Conservation (phyloP, 805 yeast species). For the Candida dajiaensis region DNA sequence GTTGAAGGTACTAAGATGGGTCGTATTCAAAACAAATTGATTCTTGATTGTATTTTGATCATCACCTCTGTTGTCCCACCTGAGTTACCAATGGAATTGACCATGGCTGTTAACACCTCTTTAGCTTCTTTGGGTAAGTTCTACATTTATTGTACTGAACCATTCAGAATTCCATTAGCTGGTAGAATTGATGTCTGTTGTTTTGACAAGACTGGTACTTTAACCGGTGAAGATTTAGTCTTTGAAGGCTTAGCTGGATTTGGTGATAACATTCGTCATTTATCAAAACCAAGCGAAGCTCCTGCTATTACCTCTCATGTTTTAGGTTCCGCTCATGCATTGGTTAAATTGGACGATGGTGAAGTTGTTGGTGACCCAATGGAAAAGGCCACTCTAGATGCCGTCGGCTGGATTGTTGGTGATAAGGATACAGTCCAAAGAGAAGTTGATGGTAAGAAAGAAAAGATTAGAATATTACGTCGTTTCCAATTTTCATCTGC, state of each 20-base stretch:
- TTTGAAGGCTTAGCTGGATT: conserved; percentile 96
- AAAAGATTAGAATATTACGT: conserved; percentile 69
- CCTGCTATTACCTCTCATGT: conserved; percentile 65
- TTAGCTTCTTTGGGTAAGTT: conserved; percentile 81
- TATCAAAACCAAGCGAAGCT: conserved; percentile 52
- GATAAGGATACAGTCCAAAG: conserved; percentile 65
- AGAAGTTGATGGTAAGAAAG: conserved; percentile 26
- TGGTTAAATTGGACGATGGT: conserved; percentile 91
- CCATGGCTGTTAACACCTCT: conserved; percentile 95
- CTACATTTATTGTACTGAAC: conserved; percentile 95
- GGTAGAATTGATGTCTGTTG: conserved; percentile 98
- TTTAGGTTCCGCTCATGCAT: conserved; percentile 93
- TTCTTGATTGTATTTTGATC: conserved; percentile 91
- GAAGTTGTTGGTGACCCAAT: conserved; percentile 98
- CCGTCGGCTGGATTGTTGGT: conserved; percentile 80
- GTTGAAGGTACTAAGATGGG: conserved; percentile 95
- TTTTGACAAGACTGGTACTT: conserved; percentile 96
- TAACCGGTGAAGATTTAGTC: conserved; percentile 93
- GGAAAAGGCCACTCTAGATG: conserved; percentile 93
- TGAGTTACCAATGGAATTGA: conserved; percentile 97
- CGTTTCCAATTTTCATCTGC: conserved; percentile 97
- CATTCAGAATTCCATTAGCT: conserved; percentile 95
- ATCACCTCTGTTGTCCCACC: conserved; percentile 98
- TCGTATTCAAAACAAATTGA: conserved; percentile 87
- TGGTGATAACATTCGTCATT: conserved; percentile 43